Conservation (phyloP, 2,329 filamentous ascomycete genomes). For the Nemania sp. region DNA sequence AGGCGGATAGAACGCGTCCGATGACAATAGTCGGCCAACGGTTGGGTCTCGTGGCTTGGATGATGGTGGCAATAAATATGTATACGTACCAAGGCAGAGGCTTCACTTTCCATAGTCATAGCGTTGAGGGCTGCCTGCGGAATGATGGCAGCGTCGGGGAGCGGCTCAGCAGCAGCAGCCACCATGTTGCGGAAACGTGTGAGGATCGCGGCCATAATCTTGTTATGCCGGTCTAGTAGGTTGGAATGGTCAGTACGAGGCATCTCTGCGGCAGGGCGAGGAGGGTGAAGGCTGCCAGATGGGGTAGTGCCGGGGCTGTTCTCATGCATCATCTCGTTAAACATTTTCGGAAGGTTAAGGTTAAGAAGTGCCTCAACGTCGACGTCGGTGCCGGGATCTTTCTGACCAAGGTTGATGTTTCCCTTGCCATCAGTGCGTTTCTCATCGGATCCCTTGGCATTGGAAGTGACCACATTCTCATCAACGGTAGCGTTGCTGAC, state of each 20-base stretch:
- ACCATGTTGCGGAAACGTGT: conserved; percentile 59
- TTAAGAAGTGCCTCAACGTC: background rate
- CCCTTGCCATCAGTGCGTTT: background rate
- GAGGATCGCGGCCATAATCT: conserved; percentile 59
- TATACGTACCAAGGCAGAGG: conserved; percentile 53
- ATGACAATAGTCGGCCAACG: background rate
- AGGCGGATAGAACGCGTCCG: background rate
- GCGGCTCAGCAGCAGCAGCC: conserved; percentile 52
- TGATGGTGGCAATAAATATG: background rate
- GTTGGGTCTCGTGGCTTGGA: no score
- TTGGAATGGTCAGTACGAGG: conserved; percentile 17
- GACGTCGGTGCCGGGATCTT: no score
- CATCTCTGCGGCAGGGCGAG: background rate
- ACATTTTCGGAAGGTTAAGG: background rate
- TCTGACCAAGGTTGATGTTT: background rate
- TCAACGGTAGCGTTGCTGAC: background rate
- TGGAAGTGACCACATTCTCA: background rate
- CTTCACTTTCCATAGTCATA: conserved; percentile 56
- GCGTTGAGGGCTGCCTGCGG: conserved; percentile 56
- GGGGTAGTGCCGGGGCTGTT: background rate
- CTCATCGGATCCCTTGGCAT: background rate
- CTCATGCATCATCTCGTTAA: background rate
- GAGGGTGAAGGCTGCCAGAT: background rate
- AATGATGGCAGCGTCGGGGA: conserved; percentile 52
- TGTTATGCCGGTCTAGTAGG: conserved; percentile 59